Evolutionary conservation across 208 protist genomes (phyloP), one percentile per base, ranked within the genome.

Genomic region (Acanthamoeba divionensis): DNA sequence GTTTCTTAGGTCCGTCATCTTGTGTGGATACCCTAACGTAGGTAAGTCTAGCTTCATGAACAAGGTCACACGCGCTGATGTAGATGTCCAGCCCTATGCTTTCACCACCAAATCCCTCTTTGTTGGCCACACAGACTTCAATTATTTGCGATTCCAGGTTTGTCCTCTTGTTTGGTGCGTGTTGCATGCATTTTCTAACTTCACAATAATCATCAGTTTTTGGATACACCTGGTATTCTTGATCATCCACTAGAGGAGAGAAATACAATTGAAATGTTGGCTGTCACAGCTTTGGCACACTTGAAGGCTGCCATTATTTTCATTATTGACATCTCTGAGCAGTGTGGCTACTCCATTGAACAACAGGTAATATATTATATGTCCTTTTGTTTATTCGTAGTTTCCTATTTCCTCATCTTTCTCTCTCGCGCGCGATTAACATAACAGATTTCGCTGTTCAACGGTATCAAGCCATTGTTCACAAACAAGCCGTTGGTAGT

Each of bases 181-280:
- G 33, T 71, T n/a, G n/a, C n/a, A n/a, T 12, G 21, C 50, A 77
- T 86, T 90, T 44, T 55, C 48, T 65, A 24, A 88, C 38, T 55
- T 29, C n/a, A 82, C n/a, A 60, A 91, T 41, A 50, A 55, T 88
- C 24, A 80, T 24, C 80, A 93, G 91, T 97, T 99, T 3, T 99
- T 99, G 90, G 99, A 99, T 95, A 99, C 99, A 15, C 99, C 99
- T 18, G 99, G 99, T 94, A 99, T 99, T 91, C 93, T 99, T 2
- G 99, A 99, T 93, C 98, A 99, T 91, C 98, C 98, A 13, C 95
- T 99, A 5, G 98, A 99, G 93, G 97, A 99, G 89, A 93, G 99
- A 82, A 99, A 99, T 95, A 99, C 98, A n/a, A 99, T 99, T 95
- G 99, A 99, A 93, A 99, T 99, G 99, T 99, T 99, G 93, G 96